Conservation (phyloP, 345 rosid genomes). For the Isatis tinctoria region DNA sequence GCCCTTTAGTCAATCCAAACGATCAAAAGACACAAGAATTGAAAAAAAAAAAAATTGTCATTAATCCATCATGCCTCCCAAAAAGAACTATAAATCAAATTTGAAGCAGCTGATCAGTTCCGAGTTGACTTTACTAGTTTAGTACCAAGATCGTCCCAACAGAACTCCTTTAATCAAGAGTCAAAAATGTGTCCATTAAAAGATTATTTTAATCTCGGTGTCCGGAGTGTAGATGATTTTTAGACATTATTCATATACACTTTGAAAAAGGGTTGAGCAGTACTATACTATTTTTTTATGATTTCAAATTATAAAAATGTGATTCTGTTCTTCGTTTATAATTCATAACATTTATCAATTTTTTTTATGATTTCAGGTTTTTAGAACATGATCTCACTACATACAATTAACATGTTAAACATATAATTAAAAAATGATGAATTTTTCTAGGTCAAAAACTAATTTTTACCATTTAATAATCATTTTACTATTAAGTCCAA, state of each 20-base stretch:
- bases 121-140: background rate
- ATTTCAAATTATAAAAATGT: background rate
- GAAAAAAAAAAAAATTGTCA: too few relatives aligned
- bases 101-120: background rate
- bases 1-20: slow-evolving; percentile 12
- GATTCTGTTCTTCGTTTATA: too few relatives aligned
- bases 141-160: background rate
- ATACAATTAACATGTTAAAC: too few relatives aligned
- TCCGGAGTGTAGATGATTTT: background rate
- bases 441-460: too few relatives aligned
- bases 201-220: background rate
- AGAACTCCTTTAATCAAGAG: background rate
- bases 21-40: background rate
- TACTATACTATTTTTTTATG: background rate
- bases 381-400: too few relatives aligned
- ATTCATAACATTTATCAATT: too few relatives aligned
- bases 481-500: too few relatives aligned
- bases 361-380: too few relatives aligned
- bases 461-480: too few relatives aligned
- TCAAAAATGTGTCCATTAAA: background rate
- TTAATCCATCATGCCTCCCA: background rate
- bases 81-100: background rate
- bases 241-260: background rate
- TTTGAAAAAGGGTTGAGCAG: background rate
- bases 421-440: too few relatives aligned